phyloP scores from a whole-genome alignment of 1,139 yeast species.

The Sugiyamaella castrensis region DNA sequence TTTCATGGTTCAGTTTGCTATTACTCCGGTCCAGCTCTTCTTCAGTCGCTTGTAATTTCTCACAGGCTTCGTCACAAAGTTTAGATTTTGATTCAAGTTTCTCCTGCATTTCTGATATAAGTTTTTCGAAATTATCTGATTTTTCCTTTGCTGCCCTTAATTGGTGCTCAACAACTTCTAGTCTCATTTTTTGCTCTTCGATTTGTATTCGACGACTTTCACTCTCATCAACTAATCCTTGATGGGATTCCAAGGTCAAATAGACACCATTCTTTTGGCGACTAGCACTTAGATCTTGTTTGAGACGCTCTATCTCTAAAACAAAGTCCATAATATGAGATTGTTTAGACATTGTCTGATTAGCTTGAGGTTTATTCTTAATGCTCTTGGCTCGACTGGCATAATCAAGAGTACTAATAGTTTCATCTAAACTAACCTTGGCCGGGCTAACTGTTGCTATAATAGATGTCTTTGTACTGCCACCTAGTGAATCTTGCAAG shows the following conservation, averaged over 20 bases:
- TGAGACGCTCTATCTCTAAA: slow-evolving; percentile 49
- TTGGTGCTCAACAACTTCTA: slow-evolving; percentile 41
- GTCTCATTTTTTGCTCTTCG: slow-evolving; percentile 43
- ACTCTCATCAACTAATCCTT: slow-evolving; percentile 42
- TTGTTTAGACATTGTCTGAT: slow-evolving; percentile 47
- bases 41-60: slow-evolving; percentile 8
- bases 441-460: slow-evolving; percentile 86
- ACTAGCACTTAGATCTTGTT: slow-evolving; percentile 55
- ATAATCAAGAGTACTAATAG: slow-evolving; percentile 77
- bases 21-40: slow-evolving; percentile 23
- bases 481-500: slow-evolving; percentile 80
- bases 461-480: slow-evolving; percentile 72
- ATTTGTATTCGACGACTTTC: slow-evolving; percentile 42
- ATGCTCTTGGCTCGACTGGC: slow-evolving; percentile 77
- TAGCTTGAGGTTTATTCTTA: slow-evolving; percentile 67
- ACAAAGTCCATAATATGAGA: slow-evolving; percentile 45
- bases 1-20: slow-evolving; percentile 27
- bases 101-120: slow-evolving; percentile 7
- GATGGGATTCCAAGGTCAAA: slow-evolving; percentile 47
- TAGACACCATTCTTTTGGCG: slow-evolving; percentile 56
- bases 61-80: slow-evolving; percentile 5
- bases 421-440: slow-evolving; percentile 67
- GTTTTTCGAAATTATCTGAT: slow-evolving; percentile 14
- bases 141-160: slow-evolving; percentile 24
- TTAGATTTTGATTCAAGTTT: slow-evolving; percentile 3